These are phyloP conservation scores for Lodderomyces jiufengensis DNA, from an alignment of 1,139 yeast genomes.

Conservation along the genomic window DNA sequence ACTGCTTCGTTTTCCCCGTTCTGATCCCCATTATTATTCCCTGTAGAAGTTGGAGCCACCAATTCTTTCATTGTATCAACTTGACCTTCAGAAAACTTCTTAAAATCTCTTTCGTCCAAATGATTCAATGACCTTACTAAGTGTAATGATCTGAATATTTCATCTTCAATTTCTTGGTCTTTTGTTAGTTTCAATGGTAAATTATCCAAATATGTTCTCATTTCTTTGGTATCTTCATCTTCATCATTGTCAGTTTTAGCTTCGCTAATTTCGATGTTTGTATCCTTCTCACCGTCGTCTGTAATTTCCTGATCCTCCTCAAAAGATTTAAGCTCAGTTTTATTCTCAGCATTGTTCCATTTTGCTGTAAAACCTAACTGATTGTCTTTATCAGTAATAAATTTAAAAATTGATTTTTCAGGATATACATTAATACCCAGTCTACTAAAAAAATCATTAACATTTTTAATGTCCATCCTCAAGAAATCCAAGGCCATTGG, in stretches of 20 bases:
- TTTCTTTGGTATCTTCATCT: constrained; percentile 41
- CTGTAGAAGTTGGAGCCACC: constrained; percentile 26
- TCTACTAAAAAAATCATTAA: constrained; percentile 77
- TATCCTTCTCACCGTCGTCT: too few species aligned
- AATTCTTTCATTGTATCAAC: constrained; percentile 71
- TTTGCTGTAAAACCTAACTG: background rate
- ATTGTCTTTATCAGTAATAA: constrained; percentile 46
- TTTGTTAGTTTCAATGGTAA: constrained; percentile 52
- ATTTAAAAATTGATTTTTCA: constrained; percentile 77
- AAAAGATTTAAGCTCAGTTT: too few species aligned
- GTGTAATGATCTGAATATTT: constrained; percentile 82
- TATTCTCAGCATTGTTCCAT: too few species aligned
- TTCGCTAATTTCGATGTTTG: constrained; percentile 21
- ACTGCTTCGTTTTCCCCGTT: constrained; percentile 16
- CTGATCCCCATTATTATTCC: constrained; percentile 15
- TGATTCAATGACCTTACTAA: constrained; percentile 73
- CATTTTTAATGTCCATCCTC: constrained; percentile 96
- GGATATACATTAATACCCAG: constrained; percentile 73
- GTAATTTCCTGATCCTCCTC: too few species aligned
- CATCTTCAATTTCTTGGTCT: constrained; percentile 60
- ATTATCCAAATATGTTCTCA: constrained; percentile 35
- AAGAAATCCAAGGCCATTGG: constrained; percentile 94
- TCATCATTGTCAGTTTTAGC: constrained; percentile 15
- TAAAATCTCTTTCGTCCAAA: constrained; percentile 84
- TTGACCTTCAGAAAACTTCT: constrained; percentile 75